Evolutionary conservation across 192 early-diverging fungal species (phyloP), one percentile per base, ranked within the genome.

Genomic region (Tieghemiomyces parasiticus): DNA sequence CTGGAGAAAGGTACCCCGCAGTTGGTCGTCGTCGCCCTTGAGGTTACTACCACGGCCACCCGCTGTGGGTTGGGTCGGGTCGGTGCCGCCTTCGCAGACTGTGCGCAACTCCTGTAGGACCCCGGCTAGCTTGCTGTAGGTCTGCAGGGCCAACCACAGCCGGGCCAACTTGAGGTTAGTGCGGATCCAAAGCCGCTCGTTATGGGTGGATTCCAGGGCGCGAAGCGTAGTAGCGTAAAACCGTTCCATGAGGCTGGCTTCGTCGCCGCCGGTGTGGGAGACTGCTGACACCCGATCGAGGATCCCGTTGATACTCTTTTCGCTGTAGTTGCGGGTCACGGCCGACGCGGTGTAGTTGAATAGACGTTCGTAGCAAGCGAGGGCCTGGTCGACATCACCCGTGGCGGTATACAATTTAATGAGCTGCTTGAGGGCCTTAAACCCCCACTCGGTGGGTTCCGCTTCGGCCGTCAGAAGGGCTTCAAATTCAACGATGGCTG

Each of bases 231-330:
- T 79, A 8, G 82, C 73, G 66, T 91, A 91, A 53, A 93, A 88
- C 46, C 82, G 74, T 60, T 93, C 89, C 80, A 93, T 75, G 51
- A 91, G 89, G 0, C 58, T 58, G 82, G 87, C 87, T 53, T 90
- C 86, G 33, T 81, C 77, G 14, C 85, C 79, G 19, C 78, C 69
- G 8, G 88, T 85, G n/a, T n/a, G n/a, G n/a, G n/a, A n/a, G n/a
- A n/a, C n/a, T n/a, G n/a, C n/a, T n/a, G n/a, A n/a, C 12, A 89
- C 78, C 59, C 76, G 82, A 63, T 93, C 91, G 49, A 93, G 67
- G 59, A 90, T 90, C 63, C 86, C 87, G 73, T 93, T 93, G 67
- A 93, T 90, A 60, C 79, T 82, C 74, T 93, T 93, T 65, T 93
- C 91, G 58, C 83, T 83, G 51, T 90, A 84, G 68, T 90, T 93